Base-by-base conservation (phyloP, 305 asterid species). In the Rubia balearica region DNA sequence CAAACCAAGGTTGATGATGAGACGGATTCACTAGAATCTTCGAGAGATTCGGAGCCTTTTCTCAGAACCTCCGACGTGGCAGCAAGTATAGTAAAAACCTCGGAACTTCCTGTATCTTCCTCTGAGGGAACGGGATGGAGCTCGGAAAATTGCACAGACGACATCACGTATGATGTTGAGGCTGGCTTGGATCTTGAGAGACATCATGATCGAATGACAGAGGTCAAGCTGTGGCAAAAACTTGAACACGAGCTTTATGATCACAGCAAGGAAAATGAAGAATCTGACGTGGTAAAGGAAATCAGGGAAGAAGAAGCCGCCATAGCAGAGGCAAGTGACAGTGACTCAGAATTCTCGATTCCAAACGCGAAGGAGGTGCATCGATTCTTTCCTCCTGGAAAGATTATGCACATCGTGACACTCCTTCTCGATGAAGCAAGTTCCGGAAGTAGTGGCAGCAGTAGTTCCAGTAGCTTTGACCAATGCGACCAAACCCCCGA, bases 151-250 rank as follows among this genome's bases (percentile, higher is more conserved):
- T 33, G 30, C 48, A 48, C 73, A 13, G 69, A 65, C n/a, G 92
- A 81, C 61, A 76, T 81, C 24, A 67, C 74, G 49, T 78, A 68
- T 8, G 76, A 68, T 13, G 71, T 59, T 21, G 90, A 83, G 57
- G 89, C 81, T 59, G 81, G 78, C 64, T 64, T 81, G 71, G 87
- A 83, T 78, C 77, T 74, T 4, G 84, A 66, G 53, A 78, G 83
- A 59, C 76, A 71, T 43, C 89, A 89, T 74, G 96, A 91, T 56
- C 91, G 81, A 13, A 87, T 88, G 96, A 88, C 91, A 1, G 99
- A 94, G 78, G 92, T 85, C 8, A 97, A 94, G 78, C 38, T 94
- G 75, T 94, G 99, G 99, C 95, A 94, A 67, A 95, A 91, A 77
- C 84, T 94, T 36, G 99, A 94, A 79, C 93, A 82, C 1, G 96